Conservation (phyloP, 306 rosid genomes). For the Medicago arabica region DNA sequence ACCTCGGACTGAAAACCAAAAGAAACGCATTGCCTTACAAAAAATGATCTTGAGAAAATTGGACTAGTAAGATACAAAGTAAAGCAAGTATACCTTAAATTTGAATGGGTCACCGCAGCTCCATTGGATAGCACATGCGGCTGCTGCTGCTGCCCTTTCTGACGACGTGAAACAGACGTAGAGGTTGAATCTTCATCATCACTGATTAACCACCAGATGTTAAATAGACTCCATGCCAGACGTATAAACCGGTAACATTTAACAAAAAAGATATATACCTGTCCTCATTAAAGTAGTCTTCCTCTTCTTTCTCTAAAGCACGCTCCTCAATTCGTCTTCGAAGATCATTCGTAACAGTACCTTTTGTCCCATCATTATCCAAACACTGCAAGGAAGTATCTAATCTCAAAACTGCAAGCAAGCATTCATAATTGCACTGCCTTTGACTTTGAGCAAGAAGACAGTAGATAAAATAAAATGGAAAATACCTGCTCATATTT, state of each 20-base stretch:
- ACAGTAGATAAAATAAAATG: conserved; percentile 15
- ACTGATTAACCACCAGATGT: conserved; percentile 53
- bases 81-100: conserved; percentile 58
- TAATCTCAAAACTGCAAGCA: conserved; percentile 38
- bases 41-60: neutral
- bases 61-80: conserved; percentile 19
- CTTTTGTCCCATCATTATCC: conserved; percentile 70
- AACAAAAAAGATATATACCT: conserved; percentile 56
- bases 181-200: conserved; percentile 94
- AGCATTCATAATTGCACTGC: neutral
- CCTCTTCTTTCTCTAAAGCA: conserved; percentile 93
- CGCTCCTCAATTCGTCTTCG: conserved; percentile 88
- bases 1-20: conserved; percentile 58
- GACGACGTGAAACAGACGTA: conserved; percentile 60
- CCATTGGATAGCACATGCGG: conserved; percentile 73
- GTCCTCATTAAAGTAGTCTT: conserved; percentile 86
- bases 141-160: conserved; percentile 54
- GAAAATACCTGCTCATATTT: conserved; percentile 92
- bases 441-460: conserved; percentile 12
- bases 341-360: conserved; percentile 60
- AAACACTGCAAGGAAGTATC: conserved; percentile 64
- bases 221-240: conserved; percentile 33
- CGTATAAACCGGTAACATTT: conserved; percentile 16
- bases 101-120: conserved; percentile 55
- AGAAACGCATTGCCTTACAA: conserved; percentile 5